Conservation (phyloP, 2,329 filamentous ascomycete genomes). For the Aspergillus viridinutans region DNA sequence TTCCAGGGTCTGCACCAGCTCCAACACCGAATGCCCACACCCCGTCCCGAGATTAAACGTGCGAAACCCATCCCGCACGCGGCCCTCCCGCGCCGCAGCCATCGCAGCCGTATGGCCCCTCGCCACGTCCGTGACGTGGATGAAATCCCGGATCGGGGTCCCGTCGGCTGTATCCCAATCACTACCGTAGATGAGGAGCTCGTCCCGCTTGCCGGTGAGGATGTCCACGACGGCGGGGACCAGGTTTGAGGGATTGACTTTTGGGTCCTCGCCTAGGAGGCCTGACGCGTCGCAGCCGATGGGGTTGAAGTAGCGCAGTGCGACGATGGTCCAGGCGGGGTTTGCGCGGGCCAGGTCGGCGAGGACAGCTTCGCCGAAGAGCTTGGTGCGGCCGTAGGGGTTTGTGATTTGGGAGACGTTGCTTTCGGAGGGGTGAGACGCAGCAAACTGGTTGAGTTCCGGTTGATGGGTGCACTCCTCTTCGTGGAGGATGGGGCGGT, state of each 20-base stretch:
- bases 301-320: slow-evolving; percentile 65
- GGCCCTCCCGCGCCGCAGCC: slow-evolving; percentile 31
- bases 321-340: slow-evolving; percentile 59
- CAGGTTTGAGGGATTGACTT: slow-evolving; percentile 58
- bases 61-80: slow-evolving; percentile 37
- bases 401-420: slow-evolving; percentile 50
- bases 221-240: slow-evolving; percentile 62
- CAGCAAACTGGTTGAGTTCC: slow-evolving; percentile 35
- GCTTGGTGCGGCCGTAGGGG: slow-evolving; percentile 64
- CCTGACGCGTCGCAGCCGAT: slow-evolving; percentile 63
- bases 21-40: slow-evolving; percentile 34
- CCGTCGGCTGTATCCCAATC: slow-evolving; percentile 65
- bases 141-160: slow-evolving; percentile 64
- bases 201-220: slow-evolving; percentile 50
- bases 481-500: slow-evolving; percentile 51
- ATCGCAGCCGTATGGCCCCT: slow-evolving; percentile 60
- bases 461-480: slow-evolving; percentile 53
- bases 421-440: slow-evolving; percentile 43
- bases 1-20: slow-evolving; percentile 38
- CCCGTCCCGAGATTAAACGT: slow-evolving; percentile 41
- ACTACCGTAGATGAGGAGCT: slow-evolving; percentile 58
- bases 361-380: slow-evolving; percentile 63
- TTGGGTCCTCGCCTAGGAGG: slow-evolving; percentile 60
- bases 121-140: slow-evolving; percentile 63
- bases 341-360: slow-evolving; percentile 59